These are phyloP conservation scores for Malus asiatica DNA, from an alignment of 306 rosid species.

Conservation along the genomic window DNA sequence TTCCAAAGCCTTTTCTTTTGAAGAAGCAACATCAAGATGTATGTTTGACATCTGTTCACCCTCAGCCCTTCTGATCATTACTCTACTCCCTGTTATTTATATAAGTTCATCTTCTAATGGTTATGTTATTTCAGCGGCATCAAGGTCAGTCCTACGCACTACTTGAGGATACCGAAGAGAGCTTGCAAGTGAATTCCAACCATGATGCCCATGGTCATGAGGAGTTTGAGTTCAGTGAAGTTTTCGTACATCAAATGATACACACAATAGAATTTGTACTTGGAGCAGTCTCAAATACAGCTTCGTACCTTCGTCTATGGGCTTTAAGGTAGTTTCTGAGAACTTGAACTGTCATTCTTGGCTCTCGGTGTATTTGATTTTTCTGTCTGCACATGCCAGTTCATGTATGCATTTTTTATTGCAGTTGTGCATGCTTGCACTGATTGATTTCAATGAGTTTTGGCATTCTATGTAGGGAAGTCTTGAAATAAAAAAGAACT, in stretches of 20 bases:
- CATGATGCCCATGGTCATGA: slow-evolving; percentile 50
- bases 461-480: not conserved
- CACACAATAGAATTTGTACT: slow-evolving; percentile 96
- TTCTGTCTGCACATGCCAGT: not conserved
- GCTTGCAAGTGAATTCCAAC: slow-evolving; percentile 45
- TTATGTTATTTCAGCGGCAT: slow-evolving; percentile 60
- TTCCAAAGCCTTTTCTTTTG: slow-evolving; percentile 94
- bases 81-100: not conserved
- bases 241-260: slow-evolving; percentile 91
- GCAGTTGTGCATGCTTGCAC: not conserved
- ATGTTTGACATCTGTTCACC: slow-evolving; percentile 18
- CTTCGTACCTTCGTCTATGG: slow-evolving; percentile 98
- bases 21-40: slow-evolving; percentile 84
- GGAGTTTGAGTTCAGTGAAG: slow-evolving; percentile 83
- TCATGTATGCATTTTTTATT: not conserved
- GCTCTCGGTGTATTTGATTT: not conserved
- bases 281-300: slow-evolving; percentile 94
- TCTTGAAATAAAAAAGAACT: not conserved
- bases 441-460: not conserved
- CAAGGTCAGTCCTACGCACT: slow-evolving; percentile 62
- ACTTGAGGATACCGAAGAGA: slow-evolving; percentile 46
- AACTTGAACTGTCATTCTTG: slow-evolving; percentile 2
- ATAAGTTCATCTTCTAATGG: slow-evolving; percentile 19
- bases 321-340: slow-evolving; percentile 66
- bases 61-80: not conserved